phyloP scores from a whole-genome alignment of 2,329 filamentous ascomycete genomes.

The Aspergillus fructus region DNA sequence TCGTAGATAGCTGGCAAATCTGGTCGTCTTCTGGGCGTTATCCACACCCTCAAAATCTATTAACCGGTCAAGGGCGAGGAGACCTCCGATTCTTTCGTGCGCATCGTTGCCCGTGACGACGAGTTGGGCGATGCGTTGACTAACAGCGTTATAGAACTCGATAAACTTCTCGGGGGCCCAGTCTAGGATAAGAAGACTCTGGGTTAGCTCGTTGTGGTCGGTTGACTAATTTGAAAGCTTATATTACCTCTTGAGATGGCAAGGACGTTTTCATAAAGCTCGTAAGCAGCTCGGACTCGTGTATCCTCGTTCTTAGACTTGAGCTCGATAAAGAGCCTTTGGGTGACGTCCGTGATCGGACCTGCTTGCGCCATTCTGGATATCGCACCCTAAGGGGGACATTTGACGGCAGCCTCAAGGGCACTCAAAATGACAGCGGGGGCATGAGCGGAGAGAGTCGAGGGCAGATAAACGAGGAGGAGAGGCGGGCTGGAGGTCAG shows the following conservation, averaged over 20 bases:
- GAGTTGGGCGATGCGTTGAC: constrained; percentile 65
- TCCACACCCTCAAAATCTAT: constrained; percentile 98
- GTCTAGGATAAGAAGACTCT: constrained; percentile 52
- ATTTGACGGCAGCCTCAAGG: constrained; percentile 39
- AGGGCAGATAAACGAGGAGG: constrained; percentile 16
- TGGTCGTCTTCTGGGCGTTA: constrained; percentile 85
- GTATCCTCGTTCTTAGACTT: constrained; percentile 56
- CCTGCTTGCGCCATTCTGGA: constrained; percentile 48
- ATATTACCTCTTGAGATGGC: constrained; percentile 46
- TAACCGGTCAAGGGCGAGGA: constrained; percentile 86
- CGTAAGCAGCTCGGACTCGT: constrained; percentile 49
- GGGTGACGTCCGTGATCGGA: constrained; percentile 50
- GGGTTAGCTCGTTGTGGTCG: constrained; percentile 13
- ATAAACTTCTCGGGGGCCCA: constrained; percentile 76
- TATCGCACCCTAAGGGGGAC: constrained; percentile 37
- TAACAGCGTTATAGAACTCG: constrained; percentile 67
- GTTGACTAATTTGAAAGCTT: neutral
- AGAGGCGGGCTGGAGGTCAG: constrained; percentile 7
- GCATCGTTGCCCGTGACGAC: constrained; percentile 85
- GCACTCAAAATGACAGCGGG: constrained; percentile 22
- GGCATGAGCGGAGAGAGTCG: constrained; percentile 18
- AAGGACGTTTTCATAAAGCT: constrained; percentile 48
- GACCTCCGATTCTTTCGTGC: constrained; percentile 84
- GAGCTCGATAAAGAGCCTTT: constrained; percentile 58
- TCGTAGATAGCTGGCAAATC: constrained; percentile 88